phyloP scores from a whole-genome alignment of 352 stramenopile genomes.

The Phytophthora tentaculata region DNA sequence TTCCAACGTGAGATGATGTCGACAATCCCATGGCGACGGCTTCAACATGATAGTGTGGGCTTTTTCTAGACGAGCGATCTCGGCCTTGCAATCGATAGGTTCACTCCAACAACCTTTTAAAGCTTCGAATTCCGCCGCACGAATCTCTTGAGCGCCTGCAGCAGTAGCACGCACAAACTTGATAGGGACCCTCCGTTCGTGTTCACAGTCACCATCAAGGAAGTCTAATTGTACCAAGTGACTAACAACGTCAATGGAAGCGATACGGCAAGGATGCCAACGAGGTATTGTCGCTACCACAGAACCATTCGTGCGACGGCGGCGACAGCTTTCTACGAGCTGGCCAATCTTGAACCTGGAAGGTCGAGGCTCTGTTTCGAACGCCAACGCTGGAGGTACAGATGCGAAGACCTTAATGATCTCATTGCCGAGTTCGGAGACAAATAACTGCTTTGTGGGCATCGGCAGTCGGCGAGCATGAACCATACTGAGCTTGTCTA shows the following conservation, averaged over 20 bases:
- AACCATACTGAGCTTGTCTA: constrained; percentile 49
- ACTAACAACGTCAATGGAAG: constrained; percentile 27
- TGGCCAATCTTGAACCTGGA: constrained; percentile 41
- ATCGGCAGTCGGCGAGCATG: constrained; percentile 48
- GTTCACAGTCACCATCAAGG: constrained; percentile 53
- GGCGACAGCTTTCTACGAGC: constrained; percentile 57
- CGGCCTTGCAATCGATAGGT: constrained; percentile 34
- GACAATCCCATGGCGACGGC: constrained; percentile 23
- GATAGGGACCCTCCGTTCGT: constrained; percentile 46
- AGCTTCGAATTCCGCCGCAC: constrained; percentile 34
- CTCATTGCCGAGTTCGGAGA: constrained; percentile 43
- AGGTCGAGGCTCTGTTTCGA: constrained; percentile 2
- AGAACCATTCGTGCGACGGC: constrained; percentile 39
- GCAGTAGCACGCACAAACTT: constrained; percentile 44
- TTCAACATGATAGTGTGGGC: constrained; percentile 28
- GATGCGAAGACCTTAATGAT: constrained; percentile 46
- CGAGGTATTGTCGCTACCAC: constrained; percentile 6
- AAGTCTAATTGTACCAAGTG: constrained; percentile 50
- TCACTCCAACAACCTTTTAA: constrained; percentile 45
- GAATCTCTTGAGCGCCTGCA: constrained; percentile 36
- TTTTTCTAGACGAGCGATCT: constrained; percentile 51
- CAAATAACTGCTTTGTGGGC: constrained; percentile 52
- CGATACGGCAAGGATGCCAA: constrained; percentile 53
- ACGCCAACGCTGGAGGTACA: background rate
- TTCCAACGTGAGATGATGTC: constrained; percentile 18